These are phyloP conservation scores for Diaporthe nobilis DNA, from an alignment of 2,329 filamentous ascomycete species.

Conservation along the genomic window DNA sequence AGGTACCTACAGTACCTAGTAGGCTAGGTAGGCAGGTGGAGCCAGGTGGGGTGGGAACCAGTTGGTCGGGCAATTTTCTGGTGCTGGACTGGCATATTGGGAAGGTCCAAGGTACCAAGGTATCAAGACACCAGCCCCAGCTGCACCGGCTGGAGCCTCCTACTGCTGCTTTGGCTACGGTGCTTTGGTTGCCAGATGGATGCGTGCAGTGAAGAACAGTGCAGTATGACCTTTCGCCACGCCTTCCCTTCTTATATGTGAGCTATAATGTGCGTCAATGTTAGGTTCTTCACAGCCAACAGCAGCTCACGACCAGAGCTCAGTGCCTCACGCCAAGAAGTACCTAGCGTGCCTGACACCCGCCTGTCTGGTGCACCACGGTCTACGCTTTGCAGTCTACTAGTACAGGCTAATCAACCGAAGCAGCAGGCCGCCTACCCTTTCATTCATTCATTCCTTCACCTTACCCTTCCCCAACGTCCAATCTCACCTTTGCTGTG, in stretches of 20 bases:
- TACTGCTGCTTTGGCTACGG: background rate
- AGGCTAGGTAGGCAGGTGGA: background rate
- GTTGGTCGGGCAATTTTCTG: conserved; percentile 14
- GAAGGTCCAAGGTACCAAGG: conserved; percentile 12
- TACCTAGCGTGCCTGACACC: conserved; percentile 4
- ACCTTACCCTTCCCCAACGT: conserved; percentile 28
- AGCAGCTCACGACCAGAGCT: background rate
- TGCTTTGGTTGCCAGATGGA: background rate
- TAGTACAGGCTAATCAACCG: background rate
- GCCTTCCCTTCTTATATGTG: background rate
- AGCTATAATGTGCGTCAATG: background rate
- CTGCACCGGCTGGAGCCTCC: no score
- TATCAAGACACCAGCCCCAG: background rate
- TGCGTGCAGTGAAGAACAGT: background rate
- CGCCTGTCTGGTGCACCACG: background rate
- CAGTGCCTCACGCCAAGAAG: conserved; percentile 12
- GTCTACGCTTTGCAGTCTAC: background rate
- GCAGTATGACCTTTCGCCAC: background rate
- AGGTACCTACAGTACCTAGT: no score
- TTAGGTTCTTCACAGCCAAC: conserved; percentile 14
- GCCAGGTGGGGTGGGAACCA: conserved; percentile 12
- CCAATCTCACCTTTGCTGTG: conserved; percentile 15
- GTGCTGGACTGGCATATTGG: conserved; percentile 17
- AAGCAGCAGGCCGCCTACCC: conserved; percentile 10
- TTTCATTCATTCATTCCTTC: conserved; percentile 1